Evolutionary conservation across 139 green algal genomes (phyloP).

Genomic region (Nannochloris sp.): DNA sequence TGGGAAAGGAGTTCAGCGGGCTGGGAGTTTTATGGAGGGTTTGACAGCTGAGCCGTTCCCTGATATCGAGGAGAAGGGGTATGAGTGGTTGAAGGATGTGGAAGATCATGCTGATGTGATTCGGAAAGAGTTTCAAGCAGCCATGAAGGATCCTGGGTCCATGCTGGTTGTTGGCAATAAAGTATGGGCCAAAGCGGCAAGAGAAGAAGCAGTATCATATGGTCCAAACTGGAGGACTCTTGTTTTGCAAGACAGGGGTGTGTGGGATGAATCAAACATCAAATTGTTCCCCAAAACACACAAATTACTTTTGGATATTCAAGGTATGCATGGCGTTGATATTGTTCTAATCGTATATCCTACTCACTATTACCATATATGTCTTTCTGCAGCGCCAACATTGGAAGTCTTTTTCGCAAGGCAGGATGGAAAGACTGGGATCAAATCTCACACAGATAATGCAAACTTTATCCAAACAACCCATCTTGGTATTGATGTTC

Average conservation of each 20-base stretch:
- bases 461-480: constrained; percentile 38
- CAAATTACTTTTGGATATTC: constrained; percentile 23
- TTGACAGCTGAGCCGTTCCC: constrained; percentile 21
- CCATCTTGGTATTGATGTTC: constrained; percentile 33
- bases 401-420: constrained; percentile 44
- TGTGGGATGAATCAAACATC: constrained; percentile 23
- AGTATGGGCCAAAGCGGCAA: constrained; percentile 30
- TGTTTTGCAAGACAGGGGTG: constrained; percentile 40
- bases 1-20: constrained; percentile 18
- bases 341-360: neutral
- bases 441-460: constrained; percentile 31
- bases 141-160: constrained; percentile 14
- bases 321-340: neutral
- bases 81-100: constrained; percentile 22
- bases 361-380: neutral
- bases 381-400: constrained; percentile 11
- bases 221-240: constrained; percentile 44
- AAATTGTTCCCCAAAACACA: constrained; percentile 36
- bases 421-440: constrained; percentile 30
- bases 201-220: constrained; percentile 33
- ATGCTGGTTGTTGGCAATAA: constrained; percentile 20
- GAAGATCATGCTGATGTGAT: constrained; percentile 11
- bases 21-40: constrained; percentile 22
- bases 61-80: constrained; percentile 8
- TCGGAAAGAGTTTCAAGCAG: constrained; percentile 16